Evolutionary conservation across 768 basidiomycete species (phyloP), one percentile per base, ranked within the genome.

Genomic region (Russula sp.): DNA sequence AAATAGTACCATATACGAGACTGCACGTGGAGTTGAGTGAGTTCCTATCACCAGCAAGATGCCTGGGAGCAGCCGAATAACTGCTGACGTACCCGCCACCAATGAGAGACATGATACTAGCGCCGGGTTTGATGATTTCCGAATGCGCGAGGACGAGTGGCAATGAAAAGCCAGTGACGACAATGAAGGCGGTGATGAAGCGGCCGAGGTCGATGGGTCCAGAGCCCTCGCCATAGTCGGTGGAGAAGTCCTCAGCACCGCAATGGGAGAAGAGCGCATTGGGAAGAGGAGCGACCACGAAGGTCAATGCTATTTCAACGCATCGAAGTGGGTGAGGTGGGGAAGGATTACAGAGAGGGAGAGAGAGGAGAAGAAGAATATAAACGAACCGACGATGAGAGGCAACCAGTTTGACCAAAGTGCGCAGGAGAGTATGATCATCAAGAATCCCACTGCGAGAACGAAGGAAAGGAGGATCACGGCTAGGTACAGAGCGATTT

Each of bases 401-500:
- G 97, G 97, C 24, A 98, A 81, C 97, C 97, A 99, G 75, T 99
- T 99, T 16, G 85, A 78, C 88, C 89, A 98, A 34, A 98, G 79
- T 8, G 97, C 97, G 74, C 97, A 98, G 1, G 93, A 93, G 26
- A 99, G 87, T 75, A 99, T 99, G 72, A 98, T 92, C 72, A 98
- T 84, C 63, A 99, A 79, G 79, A 99, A 99, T n/a, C 97, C 97
- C 18, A 96, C 83, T 7, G 97, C 97, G 56, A 99, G 88, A 59
- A 98, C 92, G 77, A 99, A 98, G 1, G 97, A 95, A 52, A 99
- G 87, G 59, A 98, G 81, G 71, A 98, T 94, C 68, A 98, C 94
- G 72, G 94, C 95, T 98, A 73, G 54, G 67, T 11, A 22, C 11
- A 22, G 7, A 50, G n/a, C n/a, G n/a, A n/a, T n/a, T n/a, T n/a